Percentiles rank a stretch among this genome's conserved stretches.
Evolutionary conservation across 805 yeast genomes (phyloP).

Genomic region (Candida berthetii): DNA sequence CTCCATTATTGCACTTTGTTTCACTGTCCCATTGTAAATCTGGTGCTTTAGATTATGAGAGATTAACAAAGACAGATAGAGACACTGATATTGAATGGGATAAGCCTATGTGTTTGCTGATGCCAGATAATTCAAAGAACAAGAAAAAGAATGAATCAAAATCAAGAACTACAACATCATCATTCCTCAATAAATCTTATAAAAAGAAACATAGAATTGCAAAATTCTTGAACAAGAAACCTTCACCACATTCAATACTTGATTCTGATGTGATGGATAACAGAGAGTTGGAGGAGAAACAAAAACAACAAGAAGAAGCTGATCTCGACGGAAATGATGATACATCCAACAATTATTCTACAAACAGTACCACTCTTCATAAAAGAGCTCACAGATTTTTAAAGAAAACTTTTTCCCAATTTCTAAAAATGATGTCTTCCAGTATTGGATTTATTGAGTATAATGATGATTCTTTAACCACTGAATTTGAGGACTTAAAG

Average conservation of each 20-base stretch:
- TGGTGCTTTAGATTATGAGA: slow-evolving; percentile 41
- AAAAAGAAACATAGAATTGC: neutral
- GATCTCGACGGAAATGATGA: neutral
- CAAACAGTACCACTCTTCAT: neutral
- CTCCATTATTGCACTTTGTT: slow-evolving; percentile 36
- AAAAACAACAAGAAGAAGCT: neutral
- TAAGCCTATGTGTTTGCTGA: slow-evolving; percentile 37
- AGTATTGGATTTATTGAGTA: slow-evolving; percentile 12
- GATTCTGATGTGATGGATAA: neutral
- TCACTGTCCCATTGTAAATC: slow-evolving; percentile 43
- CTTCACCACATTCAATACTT: neutral
- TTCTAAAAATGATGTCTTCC: slow-evolving; percentile 6
- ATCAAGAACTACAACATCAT: neutral
- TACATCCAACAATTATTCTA: no score
- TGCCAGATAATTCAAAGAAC: slow-evolving; percentile 16
- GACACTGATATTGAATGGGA: slow-evolving; percentile 43
- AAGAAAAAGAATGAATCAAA: neutral
- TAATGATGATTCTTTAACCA: slow-evolving; percentile 9
- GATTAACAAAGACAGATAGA: slow-evolving; percentile 25
- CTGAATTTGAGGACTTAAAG: slow-evolving; percentile 9
- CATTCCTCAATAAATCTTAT: neutral
- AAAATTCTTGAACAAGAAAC: neutral
- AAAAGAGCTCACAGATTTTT: neutral
- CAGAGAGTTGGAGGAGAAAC: neutral
- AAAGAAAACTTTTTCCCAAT: slow-evolving; percentile 5